phyloP scores from a whole-genome alignment of 305 asterid species.

The Vinca major region DNA sequence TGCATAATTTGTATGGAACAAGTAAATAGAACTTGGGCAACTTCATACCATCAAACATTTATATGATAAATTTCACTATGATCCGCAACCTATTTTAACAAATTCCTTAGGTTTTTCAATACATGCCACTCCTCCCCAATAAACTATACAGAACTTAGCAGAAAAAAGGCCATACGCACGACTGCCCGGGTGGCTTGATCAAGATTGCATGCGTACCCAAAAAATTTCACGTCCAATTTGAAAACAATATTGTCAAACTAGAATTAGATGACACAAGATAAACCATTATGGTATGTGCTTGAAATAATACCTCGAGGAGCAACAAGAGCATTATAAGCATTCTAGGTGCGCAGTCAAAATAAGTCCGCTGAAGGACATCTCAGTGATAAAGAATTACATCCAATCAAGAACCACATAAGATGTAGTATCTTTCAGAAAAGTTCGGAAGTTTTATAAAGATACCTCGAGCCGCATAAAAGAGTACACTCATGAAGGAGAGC shows the following conservation, averaged over 20 bases:
- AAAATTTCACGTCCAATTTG: not conserved
- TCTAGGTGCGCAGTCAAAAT: not conserved
- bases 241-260: not conserved
- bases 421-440: conserved; percentile 9
- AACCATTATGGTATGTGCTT: not conserved
- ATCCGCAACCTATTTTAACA: not conserved
- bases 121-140: not conserved
- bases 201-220: not conserved
- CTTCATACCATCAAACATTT: not conserved
- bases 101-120: not conserved
- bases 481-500: conserved; percentile 95
- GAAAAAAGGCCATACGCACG: not conserved
- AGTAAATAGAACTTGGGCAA: not conserved
- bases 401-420: not conserved
- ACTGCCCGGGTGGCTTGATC: not conserved
- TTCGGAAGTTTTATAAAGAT: conserved; percentile 15
- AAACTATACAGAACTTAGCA: not conserved
- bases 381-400: not conserved
- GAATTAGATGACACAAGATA: not conserved
- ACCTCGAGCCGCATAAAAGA: conserved; percentile 95
- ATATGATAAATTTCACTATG: not conserved
- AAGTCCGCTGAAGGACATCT: not conserved
- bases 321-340: not conserved
- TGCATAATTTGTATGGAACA: not conserved
- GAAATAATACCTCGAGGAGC: not conserved